phyloP scores from a whole-genome alignment of 2,329 filamentous ascomycete species.

The Aspergillus costaricaensis region DNA sequence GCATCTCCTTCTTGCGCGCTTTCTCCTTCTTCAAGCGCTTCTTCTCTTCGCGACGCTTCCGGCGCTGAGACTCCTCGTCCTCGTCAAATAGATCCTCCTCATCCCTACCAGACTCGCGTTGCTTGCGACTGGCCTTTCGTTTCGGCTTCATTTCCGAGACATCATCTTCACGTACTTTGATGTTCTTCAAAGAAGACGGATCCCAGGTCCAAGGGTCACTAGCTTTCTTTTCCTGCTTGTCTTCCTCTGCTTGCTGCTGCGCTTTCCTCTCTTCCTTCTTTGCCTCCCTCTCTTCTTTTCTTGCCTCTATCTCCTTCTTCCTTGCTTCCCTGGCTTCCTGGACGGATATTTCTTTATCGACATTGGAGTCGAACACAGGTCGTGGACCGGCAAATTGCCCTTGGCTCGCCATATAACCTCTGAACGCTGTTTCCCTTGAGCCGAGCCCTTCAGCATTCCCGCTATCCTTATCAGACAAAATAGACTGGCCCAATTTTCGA shows the following conservation, averaged over 20 bases:
- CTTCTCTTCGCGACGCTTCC: slow-evolving; percentile 35
- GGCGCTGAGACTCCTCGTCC: slow-evolving; percentile 28
- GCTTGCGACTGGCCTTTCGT: slow-evolving; percentile 26
- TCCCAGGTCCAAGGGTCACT: slow-evolving; percentile 34
- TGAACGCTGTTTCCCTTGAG: slow-evolving; percentile 9
- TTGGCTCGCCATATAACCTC: slow-evolving; percentile 5
- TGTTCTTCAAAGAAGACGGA: slow-evolving; percentile 29
- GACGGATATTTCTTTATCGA: not conserved
- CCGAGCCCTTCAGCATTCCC: not conserved
- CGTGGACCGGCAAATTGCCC: slow-evolving; percentile 6
- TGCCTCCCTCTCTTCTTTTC: not conserved
- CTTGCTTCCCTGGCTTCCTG: slow-evolving; percentile 3
- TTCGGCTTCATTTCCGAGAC: slow-evolving; percentile 26
- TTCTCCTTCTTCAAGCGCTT: slow-evolving; percentile 47
- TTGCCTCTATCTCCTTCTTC: not conserved
- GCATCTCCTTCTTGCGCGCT: slow-evolving; percentile 42
- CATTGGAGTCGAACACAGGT: slow-evolving; percentile 1
- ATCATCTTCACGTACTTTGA: slow-evolving; percentile 16
- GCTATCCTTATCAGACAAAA: slow-evolving; percentile 21
- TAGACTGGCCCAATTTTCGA: slow-evolving; percentile 22
- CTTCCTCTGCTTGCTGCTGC: slow-evolving; percentile 6
- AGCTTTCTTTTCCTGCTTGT: slow-evolving; percentile 8
- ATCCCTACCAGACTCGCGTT: slow-evolving; percentile 22
- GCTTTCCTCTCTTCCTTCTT: slow-evolving; percentile 2
- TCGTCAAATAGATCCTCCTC: slow-evolving; percentile 43